Evolutionary conservation across 176 grass and related monocot genomes (phyloP), one percentile per base, ranked within the genome.

Genomic region (Phragmites australis): DNA sequence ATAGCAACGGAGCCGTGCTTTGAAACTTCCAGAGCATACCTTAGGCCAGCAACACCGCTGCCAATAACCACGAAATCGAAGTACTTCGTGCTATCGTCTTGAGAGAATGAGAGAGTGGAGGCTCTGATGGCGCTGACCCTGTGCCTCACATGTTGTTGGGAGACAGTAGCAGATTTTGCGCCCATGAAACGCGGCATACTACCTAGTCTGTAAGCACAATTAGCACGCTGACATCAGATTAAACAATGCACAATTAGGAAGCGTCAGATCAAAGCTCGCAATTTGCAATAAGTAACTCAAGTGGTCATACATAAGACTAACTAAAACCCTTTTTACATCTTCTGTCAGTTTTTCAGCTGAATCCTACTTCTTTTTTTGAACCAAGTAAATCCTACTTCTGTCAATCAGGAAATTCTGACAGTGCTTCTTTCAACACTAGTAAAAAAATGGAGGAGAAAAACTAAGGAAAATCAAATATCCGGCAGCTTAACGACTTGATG

Each of bases 1-100:
- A 97, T 63, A 70, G 95, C 95, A 26, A 97, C 95, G 45, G 92
- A 89, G 46, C 95, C 92, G 21, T 97, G 54, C 77, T 94, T 85
- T 12, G 92, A 92, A 65, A 97, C 95, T 88, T 97, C 92, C n/a
- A 97, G 81, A 29, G 95, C 95, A 77, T 97, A 97, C 81, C 91
- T 90, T 77, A 97, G 74, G 26, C 95, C 95, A 85, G 95, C 92
- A 67, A 97, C 92, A 55, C 95, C 95, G 14, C 92, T 97, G 46
- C 95, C 95, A 82, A 97, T 90, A 30, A 97, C 87, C 44, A 94
- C 85, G 39, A 97, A 97, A 81, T 97, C 95, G 1, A 97, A 90
- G 74, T 85, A 92, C 65, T 89, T 91, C 16, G 92, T 92, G 45
- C 80, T 42, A 34, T 84, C 79, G 25, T 84, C 87, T 59, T 89